Evolutionary conservation across 169 alveolate species (phyloP).

Genomic region (Plasmodium adleri): DNA sequence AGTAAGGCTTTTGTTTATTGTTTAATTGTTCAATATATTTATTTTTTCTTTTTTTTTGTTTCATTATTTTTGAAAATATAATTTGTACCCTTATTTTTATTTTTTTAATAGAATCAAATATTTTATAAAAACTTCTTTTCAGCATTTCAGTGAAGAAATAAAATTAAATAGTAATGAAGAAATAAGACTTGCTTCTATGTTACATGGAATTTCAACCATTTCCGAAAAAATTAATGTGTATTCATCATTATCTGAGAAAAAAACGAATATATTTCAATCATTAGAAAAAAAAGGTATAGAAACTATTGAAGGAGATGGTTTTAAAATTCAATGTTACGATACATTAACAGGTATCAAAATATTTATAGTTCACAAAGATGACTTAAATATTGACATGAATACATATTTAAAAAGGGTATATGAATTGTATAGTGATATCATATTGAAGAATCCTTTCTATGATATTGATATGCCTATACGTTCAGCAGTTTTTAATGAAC

Average conservation of each 20-base stretch:
- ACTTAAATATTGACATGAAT: constrained; percentile 79
- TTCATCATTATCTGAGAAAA: constrained; percentile 64
- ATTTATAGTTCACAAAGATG: constrained; percentile 75
- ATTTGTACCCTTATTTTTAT: not conserved
- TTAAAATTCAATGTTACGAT: constrained; percentile 92
- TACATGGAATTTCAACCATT: constrained; percentile 94
- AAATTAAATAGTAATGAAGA: constrained; percentile 92
- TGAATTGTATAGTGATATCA: constrained; percentile 93
- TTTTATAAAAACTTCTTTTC: constrained; percentile 19
- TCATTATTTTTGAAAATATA: not conserved
- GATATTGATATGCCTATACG: constrained; percentile 95
- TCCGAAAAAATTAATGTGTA: constrained; percentile 90
- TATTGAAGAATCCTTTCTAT: constrained; percentile 95
- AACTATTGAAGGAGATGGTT: constrained; percentile 89
- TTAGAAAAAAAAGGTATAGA: constrained; percentile 89
- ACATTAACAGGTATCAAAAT: constrained; percentile 90
- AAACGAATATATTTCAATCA: constrained; percentile 63
- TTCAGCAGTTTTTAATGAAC: constrained; percentile 83
- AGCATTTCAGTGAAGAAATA: constrained; percentile 90
- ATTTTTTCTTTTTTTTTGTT: not conserved
- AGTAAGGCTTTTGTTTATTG: not conserved
- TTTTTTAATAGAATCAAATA: not conserved
- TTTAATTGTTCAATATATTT: not conserved
- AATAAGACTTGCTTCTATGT: constrained; percentile 94
- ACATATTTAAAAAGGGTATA: constrained; percentile 88